Evolutionary conservation across 2,329 filamentous ascomycete genomes (phyloP).

Genomic region (Fusarium chlamydosporum): DNA sequence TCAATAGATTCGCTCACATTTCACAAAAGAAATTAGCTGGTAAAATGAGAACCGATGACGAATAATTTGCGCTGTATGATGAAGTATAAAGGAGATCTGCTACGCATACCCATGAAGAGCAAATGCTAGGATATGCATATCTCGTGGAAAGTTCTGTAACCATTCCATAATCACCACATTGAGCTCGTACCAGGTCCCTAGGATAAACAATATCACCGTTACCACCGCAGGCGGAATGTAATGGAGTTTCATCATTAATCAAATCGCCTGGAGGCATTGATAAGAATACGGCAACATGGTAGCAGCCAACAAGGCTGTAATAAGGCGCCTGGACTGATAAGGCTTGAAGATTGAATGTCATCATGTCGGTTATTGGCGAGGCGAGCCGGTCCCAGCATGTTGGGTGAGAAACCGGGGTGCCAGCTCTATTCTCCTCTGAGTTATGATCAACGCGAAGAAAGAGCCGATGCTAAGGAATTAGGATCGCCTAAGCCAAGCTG

Average conservation of each 20-base stretch:
- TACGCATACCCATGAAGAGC: not conserved
- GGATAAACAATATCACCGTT: slow-evolving; percentile 34
- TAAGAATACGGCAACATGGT: slow-evolving; percentile 22
- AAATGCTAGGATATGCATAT: slow-evolving; percentile 23
- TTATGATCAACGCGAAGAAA: slow-evolving; percentile 32
- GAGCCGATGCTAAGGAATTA: slow-evolving; percentile 17
- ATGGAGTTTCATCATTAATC: slow-evolving; percentile 36
- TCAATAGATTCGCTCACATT: slow-evolving; percentile 8
- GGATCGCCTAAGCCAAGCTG: slow-evolving; percentile 19
- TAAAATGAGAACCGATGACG: slow-evolving; percentile 9
- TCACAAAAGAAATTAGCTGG: slow-evolving; percentile 27
- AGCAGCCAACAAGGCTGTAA: slow-evolving; percentile 19
- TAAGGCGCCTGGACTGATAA: slow-evolving; percentile 32
- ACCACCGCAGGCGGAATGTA: slow-evolving; percentile 38
- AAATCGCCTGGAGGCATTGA: slow-evolving; percentile 32
- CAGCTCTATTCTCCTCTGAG: slow-evolving; percentile 36
- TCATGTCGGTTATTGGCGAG: slow-evolving; percentile 50
- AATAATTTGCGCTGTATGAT: slow-evolving; percentile 6
- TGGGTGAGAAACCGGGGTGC: slow-evolving; percentile 43
- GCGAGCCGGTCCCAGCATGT: slow-evolving; percentile 50
- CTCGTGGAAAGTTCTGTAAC: slow-evolving; percentile 27
- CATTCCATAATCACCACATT: slow-evolving; percentile 33
- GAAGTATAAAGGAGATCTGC: slow-evolving; percentile 9
- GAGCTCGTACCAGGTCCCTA: slow-evolving; percentile 6
- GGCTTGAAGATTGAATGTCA: slow-evolving; percentile 46